phyloP scores from a whole-genome alignment of 495 filamentous ascomycete genomes.

The Aspergillus nanangensis region DNA sequence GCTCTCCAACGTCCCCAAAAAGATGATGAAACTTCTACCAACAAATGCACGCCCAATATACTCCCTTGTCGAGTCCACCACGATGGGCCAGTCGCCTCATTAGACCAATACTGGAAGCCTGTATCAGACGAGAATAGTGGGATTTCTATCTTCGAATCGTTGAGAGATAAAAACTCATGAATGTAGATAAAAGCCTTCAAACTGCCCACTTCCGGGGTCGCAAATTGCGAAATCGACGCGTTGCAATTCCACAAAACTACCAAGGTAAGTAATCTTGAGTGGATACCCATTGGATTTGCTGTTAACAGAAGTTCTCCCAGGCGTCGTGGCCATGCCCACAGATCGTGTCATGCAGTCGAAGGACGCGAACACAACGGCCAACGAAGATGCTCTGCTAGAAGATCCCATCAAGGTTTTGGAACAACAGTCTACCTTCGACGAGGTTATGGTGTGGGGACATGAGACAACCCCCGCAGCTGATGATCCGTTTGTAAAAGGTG shows the following conservation, averaged over 20 bases:
- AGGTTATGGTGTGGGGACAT: conserved; percentile 81
- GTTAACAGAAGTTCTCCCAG: conserved; percentile 13
- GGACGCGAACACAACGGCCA: conserved; percentile 28
- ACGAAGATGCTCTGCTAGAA: conserved; percentile 31
- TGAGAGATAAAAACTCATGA: background rate
- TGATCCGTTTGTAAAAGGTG: conserved; percentile 61
- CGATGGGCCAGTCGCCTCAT: conserved; percentile 63
- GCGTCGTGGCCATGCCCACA: conserved; percentile 36
- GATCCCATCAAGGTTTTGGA: conserved; percentile 57
- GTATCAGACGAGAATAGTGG: conserved; percentile 38
- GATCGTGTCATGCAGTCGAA: conserved; percentile 23
- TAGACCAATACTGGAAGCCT: conserved; percentile 70
- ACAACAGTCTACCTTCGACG: conserved; percentile 65
- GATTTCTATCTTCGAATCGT: background rate
- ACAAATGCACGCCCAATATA: conserved; percentile 62
- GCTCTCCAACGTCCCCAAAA: conserved; percentile 30
- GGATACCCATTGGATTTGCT: no score
- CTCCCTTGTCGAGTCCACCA: conserved; percentile 83
- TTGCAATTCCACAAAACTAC: conserved; percentile 73
- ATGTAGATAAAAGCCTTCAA: conserved; percentile 18
- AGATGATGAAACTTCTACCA: conserved; percentile 7
- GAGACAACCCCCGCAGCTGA: conserved; percentile 64
- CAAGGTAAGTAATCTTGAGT: conserved; percentile 54
- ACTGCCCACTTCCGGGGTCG: conserved; percentile 80
- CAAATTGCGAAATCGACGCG: conserved; percentile 63